Percentiles rank a stretch among this genome's conserved stretches.
Conservation (phyloP, 441 rosid genomes). For the Macaranga tanarius region DNA sequence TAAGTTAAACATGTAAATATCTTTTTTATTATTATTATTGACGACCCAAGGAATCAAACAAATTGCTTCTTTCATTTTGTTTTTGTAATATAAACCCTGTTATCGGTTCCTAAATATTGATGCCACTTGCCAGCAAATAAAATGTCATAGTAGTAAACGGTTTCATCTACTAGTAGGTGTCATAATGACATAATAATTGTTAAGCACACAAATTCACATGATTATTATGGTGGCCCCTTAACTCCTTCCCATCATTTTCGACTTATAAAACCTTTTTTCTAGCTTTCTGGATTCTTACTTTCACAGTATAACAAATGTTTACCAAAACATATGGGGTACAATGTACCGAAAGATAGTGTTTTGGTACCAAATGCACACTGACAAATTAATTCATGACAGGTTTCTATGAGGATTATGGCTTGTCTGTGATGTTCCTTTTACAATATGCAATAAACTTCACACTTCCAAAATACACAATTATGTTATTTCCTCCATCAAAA, state of each 20-base stretch:
- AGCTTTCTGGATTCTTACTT: neutral
- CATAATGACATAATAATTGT: neutral
- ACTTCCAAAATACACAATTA: neutral
- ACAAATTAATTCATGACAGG: neutral
- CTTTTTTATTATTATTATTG: neutral
- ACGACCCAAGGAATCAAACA: neutral
- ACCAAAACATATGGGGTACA: neutral
- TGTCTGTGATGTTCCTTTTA: neutral
- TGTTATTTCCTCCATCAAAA: neutral
- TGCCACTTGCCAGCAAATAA: neutral
- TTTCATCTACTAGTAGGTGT: neutral
- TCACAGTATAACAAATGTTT: neutral
- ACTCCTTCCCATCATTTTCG: neutral
- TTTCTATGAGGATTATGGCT: conserved; percentile 5
- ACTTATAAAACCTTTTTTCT: neutral
- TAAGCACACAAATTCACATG: neutral
- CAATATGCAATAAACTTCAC: neutral
- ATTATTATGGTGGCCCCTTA: neutral
- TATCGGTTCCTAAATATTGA: neutral
- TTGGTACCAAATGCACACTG: neutral
- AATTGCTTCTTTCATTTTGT: neutral
- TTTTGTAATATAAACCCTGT: neutral
- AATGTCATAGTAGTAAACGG: neutral
- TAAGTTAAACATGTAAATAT: neutral
- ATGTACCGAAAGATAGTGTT: neutral